Base-by-base conservation (phyloP, 768 basidiomycete genomes). In the Collybiopsis luxurians region DNA sequence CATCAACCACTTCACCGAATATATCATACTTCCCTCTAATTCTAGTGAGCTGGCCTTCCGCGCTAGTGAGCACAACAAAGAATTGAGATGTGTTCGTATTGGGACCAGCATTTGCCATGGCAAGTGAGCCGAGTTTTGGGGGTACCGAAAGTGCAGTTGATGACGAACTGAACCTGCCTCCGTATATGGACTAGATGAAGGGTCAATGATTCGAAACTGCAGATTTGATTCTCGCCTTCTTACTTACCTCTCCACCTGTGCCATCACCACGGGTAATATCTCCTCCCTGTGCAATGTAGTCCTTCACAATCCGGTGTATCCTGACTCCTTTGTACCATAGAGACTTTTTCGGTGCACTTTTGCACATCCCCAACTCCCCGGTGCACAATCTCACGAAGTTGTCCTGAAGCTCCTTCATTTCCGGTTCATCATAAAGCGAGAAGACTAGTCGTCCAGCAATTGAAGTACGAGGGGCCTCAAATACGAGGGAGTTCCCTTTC, bases 281-380 rank as follows among this genome's bases (percentile, higher is more conserved):
- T 19, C 50, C 50, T 13, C 50, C 50, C 26, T 51, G 50, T 34
- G 50, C 50, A 39, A 51, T 51, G 23, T 51, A 51, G 23, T 51
- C 50, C 36, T 51, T 51, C 23, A 51, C 50, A 7, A 51, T 51
- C 4, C 50, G 36, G 34, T 51, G 50, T 11, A 51, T 51, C 50
- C 50, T 36, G 24, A 51, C 50, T 4, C 50, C 50, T 19, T 51
- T 51, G n/a, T 51, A 51, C 50, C 50, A 51, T 7, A 51, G 24
- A 12, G 50, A 7, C 23, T 51, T 51, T 27, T 39, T 51, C 0
- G 50, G 24, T 4, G 50, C 50, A 26, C 34, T 51, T 23, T 51
- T 51, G 36, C 50, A 51, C 50, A 51, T 51, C 12, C 50, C 50
- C 36, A 39, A 34, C 36, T 51, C 50, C 9, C 50, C 50, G 3